A percentile compares a stretch with the other conserved stretches of the same genome.
These are phyloP conservation scores for Collybia sp. DNA, from an alignment of 768 basidiomycete genomes.

Conservation along the genomic window DNA sequence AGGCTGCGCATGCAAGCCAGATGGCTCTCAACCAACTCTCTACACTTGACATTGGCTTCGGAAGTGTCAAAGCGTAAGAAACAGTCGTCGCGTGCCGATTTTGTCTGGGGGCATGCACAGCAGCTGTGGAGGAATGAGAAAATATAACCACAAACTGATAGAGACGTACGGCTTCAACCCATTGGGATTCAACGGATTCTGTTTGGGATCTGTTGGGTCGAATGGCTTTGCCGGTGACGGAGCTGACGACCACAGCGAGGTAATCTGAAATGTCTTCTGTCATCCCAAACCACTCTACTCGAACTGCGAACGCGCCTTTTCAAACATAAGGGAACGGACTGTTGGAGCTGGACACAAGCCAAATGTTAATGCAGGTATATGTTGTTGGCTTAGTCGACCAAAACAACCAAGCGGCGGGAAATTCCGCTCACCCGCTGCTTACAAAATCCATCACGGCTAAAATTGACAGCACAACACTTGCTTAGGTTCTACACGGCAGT, in stretches of 20 bases:
- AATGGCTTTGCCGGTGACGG: constrained; percentile 33
- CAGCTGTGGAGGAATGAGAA: constrained; percentile 50
- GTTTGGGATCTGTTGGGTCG: constrained; percentile 71
- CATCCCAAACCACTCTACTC: not conserved
- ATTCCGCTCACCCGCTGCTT: too few species aligned
- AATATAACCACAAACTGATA: not conserved
- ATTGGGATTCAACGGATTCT: constrained; percentile 88
- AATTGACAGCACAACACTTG: too few species aligned
- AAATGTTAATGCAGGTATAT: too few species aligned
- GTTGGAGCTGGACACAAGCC: too few species aligned
- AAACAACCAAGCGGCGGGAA: too few species aligned
- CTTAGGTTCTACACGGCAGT: too few species aligned
- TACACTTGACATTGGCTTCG: constrained; percentile 76
- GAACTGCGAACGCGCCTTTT: constrained; percentile 23
- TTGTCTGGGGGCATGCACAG: constrained; percentile 94
- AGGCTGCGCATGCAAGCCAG: constrained; percentile 87
- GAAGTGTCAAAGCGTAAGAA: constrained; percentile 71
- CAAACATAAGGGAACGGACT: constrained; percentile 29
- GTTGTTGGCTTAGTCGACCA: too few species aligned
- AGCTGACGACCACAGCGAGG: constrained; percentile 51
- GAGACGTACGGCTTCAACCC: constrained; percentile 88
- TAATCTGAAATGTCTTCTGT: constrained; percentile 28
- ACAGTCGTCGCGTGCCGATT: constrained; percentile 89
- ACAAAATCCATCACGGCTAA: too few species aligned
- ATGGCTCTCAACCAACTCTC: constrained; percentile 73